Conservation (phyloP, 331 rosid species). For the Dryas integrifolia region DNA sequence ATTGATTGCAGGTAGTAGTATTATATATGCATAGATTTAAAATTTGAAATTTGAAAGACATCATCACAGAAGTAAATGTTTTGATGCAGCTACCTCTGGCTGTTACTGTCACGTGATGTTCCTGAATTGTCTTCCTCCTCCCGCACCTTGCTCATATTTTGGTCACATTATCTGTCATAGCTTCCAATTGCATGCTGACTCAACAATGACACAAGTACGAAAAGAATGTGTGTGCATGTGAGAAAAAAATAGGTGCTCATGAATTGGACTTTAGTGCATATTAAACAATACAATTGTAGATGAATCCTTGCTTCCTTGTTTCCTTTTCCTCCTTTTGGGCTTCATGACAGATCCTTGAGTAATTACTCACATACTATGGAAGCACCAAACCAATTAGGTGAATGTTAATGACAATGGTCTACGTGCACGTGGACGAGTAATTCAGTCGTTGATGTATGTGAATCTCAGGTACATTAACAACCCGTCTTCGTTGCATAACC, state of each 20-base stretch:
- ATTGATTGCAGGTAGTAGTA: background rate
- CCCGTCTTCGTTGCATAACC: too few relatives aligned
- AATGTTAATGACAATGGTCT: background rate
- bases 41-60: constrained; percentile 26
- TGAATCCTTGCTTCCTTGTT: background rate
- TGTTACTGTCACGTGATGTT: constrained; percentile 42
- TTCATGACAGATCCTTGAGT: background rate
- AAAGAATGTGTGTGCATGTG: background rate
- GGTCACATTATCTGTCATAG: background rate
- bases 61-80: background rate
- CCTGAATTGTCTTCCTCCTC: constrained; percentile 24
- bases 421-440: too few relatives aligned
- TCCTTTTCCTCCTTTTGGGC: background rate
- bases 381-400: background rate
- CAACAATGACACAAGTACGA: background rate
- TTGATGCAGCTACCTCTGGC: constrained; percentile 6
- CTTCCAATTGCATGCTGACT: background rate
- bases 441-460: too few relatives aligned
- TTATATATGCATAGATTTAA: background rate
- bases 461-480: too few relatives aligned
- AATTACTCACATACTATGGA: background rate
- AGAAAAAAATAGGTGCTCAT: background rate
- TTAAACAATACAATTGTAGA: background rate
- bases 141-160: background rate
- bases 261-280: background rate